Base-by-base conservation (phyloP, 2,329 filamentous ascomycete species). In the Corniculantispora saksenae region DNA sequence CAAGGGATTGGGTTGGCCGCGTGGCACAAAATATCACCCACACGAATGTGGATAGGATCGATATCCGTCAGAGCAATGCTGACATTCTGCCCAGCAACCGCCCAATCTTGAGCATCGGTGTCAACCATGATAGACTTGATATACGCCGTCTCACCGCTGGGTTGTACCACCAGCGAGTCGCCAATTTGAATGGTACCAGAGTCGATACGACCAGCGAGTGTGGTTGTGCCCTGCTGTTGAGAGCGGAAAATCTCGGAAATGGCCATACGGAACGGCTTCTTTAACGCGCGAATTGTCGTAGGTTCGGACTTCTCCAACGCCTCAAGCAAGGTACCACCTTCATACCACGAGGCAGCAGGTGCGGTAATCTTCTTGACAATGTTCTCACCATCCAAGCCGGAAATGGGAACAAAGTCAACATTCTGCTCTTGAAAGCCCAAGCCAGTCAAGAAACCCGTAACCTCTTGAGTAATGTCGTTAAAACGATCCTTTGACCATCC, bases 31-130 rank as follows among this genome's bases (percentile, higher is more conserved):
- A 98, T 91, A 73, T 98, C 94, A 23, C 95, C 95, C 9, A 91
- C 84, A 54, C 88, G 87, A 12, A 99, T 84, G 71, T 97, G 91
- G 19, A 91, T 86, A 0, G 91, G 86, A 71, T 98, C 94, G 73
- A 97, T 93, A 69, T 94, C 91, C 10, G 88, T 84, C 57, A 99
- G 83, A 69, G 96, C 91, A n/a, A 99, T 80, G 0, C 89, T 90
- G 19, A 92, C 87, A 66, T 95, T 97, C 73, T 98, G 93, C 1
- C 94, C 94, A 1, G 94, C 94, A 17, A 97, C 93, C 0, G 92
- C 93, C 93, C 93, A 99, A 66, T 97, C 93, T 15, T 84, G 86
- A 1, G 86, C 79, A 59, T 91, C 86, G 25, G 87, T 84, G 73
- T 94, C 90, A 12, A 93, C 84, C 74, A 95, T 89, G 56, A 99